A percentile compares a stretch with the other conserved stretches of the same genome.
phyloP scores from a whole-genome alignment of 2,329 filamentous ascomycete genomes.

The Albifimbria verrucaria region DNA sequence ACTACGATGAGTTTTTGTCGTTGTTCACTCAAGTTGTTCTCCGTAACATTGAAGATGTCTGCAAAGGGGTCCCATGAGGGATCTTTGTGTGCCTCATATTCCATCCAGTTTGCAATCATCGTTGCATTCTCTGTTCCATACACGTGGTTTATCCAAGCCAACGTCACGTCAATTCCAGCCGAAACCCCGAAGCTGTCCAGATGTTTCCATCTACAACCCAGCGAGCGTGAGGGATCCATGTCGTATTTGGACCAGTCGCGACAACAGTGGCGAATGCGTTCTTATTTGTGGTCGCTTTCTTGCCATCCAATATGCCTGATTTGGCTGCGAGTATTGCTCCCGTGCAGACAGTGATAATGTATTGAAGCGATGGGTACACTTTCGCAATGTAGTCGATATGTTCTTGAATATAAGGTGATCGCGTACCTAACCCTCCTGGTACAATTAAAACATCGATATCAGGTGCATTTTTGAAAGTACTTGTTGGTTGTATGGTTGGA shows the following conservation, averaged over 20 bases:
- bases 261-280: slow-evolving; percentile 39
- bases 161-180: slow-evolving; percentile 35
- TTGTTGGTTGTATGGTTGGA: slow-evolving; percentile 29
- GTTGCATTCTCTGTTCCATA: slow-evolving; percentile 32
- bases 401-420: slow-evolving; percentile 16
- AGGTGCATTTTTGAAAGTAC: slow-evolving; percentile 31
- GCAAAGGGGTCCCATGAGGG: slow-evolving; percentile 1
- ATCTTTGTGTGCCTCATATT: not conserved
- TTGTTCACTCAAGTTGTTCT: too few relatives aligned
- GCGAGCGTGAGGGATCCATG: slow-evolving; percentile 54
- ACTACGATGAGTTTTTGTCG: too few relatives aligned
- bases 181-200: slow-evolving; percentile 61
- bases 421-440: slow-evolving; percentile 33
- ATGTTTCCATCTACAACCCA: slow-evolving; percentile 61
- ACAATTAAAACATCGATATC: slow-evolving; percentile 36
- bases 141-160: slow-evolving; percentile 19
- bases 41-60: too few relatives aligned
- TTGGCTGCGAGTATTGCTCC: slow-evolving; percentile 52
- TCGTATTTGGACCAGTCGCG: slow-evolving; percentile 35
- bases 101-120: slow-evolving; percentile 31
- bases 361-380: slow-evolving; percentile 40
- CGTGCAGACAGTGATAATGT: slow-evolving; percentile 61
- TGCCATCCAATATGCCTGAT: slow-evolving; percentile 54
- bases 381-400: slow-evolving; percentile 39
- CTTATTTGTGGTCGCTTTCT: slow-evolving; percentile 61